Evolutionary conservation across 306 rosid genomes (phyloP), one percentile per base, ranked within the genome.

Genomic region (Prinsepia uniflora): DNA sequence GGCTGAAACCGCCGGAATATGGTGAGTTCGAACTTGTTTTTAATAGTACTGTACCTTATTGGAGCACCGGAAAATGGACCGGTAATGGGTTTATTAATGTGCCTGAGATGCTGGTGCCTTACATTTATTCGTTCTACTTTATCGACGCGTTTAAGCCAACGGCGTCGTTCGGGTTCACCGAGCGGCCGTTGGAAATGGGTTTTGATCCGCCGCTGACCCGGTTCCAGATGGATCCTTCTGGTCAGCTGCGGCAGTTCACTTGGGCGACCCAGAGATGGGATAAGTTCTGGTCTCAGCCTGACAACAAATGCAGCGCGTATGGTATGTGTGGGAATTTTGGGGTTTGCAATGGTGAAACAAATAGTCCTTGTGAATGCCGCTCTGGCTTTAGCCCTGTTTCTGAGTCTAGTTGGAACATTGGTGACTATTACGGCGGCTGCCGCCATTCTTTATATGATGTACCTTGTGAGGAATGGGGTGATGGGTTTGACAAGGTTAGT

Each of bases 151-250:
- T 63, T 36, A 72, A 74, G 7, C 85, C 85, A 0, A 74, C 68
- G 63, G 97, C 96, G 39, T 80, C 96, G 49, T 92, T 92, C 69
- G 91, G 97, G 50, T 92, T 82, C 83, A 64, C 86, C 0, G 91
- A 85, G 80, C 47, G 14, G 43, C 20, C 86, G 7, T 4, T 71
- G 75, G 87, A 84, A 0, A 56, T 47, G 10, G 84, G 87, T 47
- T 6, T 34, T 72, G 43, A 14, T 0, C 84, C 78, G 1, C 93
- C 90, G 40, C 49, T 83, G 13, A 84, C 87, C 12, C 67, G 76
- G 81, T 92, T 92, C 63, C 82, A 76, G 19, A 48, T 92, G 10
- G 85, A 89, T 44, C 43, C 57, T 17, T 24, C 14, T 13, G 97
- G 97, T 1, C 87, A 69, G 83, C 57, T 92, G n/a, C 46, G 41